Evolutionary conservation across 768 basidiomycete species (phyloP).

Genomic region (Xerocomellus dryophilus): DNA sequence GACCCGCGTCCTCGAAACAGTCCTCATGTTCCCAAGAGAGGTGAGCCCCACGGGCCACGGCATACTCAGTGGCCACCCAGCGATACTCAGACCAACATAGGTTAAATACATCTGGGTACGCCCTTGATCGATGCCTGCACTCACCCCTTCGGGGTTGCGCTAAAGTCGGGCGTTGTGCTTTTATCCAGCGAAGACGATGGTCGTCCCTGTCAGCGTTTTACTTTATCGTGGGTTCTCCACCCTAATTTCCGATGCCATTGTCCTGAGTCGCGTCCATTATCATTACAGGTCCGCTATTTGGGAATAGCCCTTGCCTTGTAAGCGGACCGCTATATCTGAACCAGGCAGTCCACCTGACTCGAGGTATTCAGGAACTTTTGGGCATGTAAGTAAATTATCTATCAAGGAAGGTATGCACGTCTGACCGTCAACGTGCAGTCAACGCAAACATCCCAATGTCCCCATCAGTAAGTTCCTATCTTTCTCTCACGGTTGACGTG

Average conservation of each 20-base stretch:
- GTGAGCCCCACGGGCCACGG: slow-evolving; percentile 3
- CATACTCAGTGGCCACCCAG: background rate
- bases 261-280: background rate
- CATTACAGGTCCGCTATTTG: slow-evolving; percentile 15
- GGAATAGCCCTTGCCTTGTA: slow-evolving; percentile 19
- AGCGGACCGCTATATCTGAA: background rate
- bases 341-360: background rate
- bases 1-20: background rate
- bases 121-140: background rate
- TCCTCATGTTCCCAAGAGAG: slow-evolving; percentile 22
- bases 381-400: slow-evolving; percentile 8
- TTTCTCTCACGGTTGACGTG: background rate
- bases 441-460: slow-evolving; percentile 19
- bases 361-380: slow-evolving; percentile 6
- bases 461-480: slow-evolving; percentile 6
- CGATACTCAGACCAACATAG: slow-evolving; percentile 2
- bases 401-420: background rate
- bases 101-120: slow-evolving; percentile 22
- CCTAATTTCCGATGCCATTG: background rate
- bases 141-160: background rate
- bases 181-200: slow-evolving; percentile 7
- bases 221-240: slow-evolving; percentile 9
- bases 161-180: background rate
- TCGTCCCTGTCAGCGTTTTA: slow-evolving; percentile 17
- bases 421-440: slow-evolving; percentile 6